Base-by-base conservation (phyloP, 495 filamentous ascomycete genomes). In the Aspergillus funiculosus region DNA sequence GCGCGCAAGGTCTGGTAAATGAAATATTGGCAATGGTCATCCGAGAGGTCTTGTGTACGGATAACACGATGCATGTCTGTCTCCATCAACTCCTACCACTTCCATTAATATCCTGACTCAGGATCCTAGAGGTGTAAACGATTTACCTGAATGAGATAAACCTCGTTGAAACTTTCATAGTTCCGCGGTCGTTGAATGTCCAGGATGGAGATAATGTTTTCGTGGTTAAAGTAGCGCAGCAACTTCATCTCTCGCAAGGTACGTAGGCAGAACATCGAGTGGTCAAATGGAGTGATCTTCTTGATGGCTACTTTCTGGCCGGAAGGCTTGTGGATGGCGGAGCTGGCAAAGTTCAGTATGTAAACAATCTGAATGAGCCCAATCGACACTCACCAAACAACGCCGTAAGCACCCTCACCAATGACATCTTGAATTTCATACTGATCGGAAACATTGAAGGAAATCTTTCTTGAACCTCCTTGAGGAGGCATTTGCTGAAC, bases 41-140 rank as follows among this genome's bases (percentile, higher is more conserved):
- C 94, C 4, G 94, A 96, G 20, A 99, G 78, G 43, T 96, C 92
- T 71, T 99, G 94, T 42, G 94, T 99, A 47, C 94, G 90, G 56
- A 99, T 99, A 48, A 99, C 94, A 35, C 94, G 83, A 62, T 99
- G 94, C 94, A 99, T 99, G 58, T 99, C 94, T 19, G 94, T 99
- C 71, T 99, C 94, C 94, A 99, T 99, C 48, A 99, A 79, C 68
- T 99, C 94, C 89, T 94, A 42, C 5, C 30, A 9, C 4, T 28
- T 3, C 5, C 3, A 27, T 61, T 24, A 61, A 43, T 36, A 8
- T 39, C 26, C 8, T 6, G 14, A 8, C 34, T 27, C 8, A 8
- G 3, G 5, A 4, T 27, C 4, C 17, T 21, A 10, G 8, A 8
- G 15, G n/a, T 18, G 20, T 9, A 17, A 7, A 25, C 19, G 6